Evolutionary conservation across 495 filamentous ascomycete genomes (phyloP), one percentile per base, ranked within the genome.

Genomic region (Niebla homalea): DNA sequence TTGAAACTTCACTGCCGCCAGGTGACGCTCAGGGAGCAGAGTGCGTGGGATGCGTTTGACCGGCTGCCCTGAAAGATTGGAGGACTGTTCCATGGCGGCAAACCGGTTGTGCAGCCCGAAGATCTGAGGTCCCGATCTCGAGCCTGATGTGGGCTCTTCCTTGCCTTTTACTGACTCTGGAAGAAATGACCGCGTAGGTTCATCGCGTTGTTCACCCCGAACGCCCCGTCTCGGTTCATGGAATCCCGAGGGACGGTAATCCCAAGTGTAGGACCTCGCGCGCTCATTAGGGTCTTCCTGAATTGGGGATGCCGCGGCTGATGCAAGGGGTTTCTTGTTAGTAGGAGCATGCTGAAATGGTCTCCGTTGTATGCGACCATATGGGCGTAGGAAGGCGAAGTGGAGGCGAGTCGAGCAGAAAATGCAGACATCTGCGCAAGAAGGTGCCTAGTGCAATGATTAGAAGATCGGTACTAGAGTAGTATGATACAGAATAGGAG

Each of bases 321-420:
- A 38, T 8, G 52, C 26, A 6, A 49, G 58, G 0, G 58, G 58
- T 45, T 20, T 48, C 15, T 40, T 25, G 6, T 14, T 32, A 4
- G 46, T 22, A 25, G 10, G n/a, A 15, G 36, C 46, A 11, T 49
- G 39, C 4, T 36, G 43, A 21, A 60, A 46, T 6, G 46, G 44
- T 41, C 58, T 40, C n/a, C 52, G 48, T 26, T 60, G 49, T 16
- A 26, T 3, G 29, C 19, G 35, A 19, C 25, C 35, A 15, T 7
- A 22, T 46, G 50, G 16, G 26, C 38, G 36, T 20, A 38, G 12
- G 26, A 49, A 36, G 32, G 43, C 36, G 18, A 41, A 32, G 21
- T 60, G 58, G 10, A 51, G 19, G 11, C 52, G 55, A 15, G 55
- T 45, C 19, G 53, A 35, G 43, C 58, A 60, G 43, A 55, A 53